A percentile compares a stretch with the other conserved stretches of the same genome.
These are phyloP conservation scores for Globisporangium lucens DNA, from an alignment of 352 stramenopile genomes.

Conservation along the genomic window DNA sequence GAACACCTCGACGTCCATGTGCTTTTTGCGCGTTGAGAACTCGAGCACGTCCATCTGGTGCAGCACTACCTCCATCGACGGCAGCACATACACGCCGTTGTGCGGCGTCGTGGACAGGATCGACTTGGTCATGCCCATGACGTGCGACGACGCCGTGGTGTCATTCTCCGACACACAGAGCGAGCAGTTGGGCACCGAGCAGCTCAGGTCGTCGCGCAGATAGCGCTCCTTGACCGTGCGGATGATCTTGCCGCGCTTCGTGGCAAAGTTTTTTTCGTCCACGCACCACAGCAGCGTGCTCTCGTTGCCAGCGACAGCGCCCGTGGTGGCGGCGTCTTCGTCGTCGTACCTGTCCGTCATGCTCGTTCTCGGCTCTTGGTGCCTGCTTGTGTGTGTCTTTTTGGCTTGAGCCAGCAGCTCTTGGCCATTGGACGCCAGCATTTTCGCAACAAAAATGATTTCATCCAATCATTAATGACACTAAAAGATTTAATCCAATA, in stretches of 20 bases:
- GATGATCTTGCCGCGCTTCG: slow-evolving; percentile 75
- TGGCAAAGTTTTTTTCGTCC: slow-evolving; percentile 78
- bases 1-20: slow-evolving; percentile 44
- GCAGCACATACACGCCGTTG: slow-evolving; percentile 68
- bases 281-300: slow-evolving; percentile 62
- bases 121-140: slow-evolving; percentile 56
- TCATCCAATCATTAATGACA: not conserved
- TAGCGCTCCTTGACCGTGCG: slow-evolving; percentile 85
- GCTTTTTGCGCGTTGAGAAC: slow-evolving; percentile 65
- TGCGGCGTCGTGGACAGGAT: slow-evolving; percentile 50
- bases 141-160: slow-evolving; percentile 47
- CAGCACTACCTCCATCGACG: slow-evolving; percentile 89
- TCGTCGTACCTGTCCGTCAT: slow-evolving; percentile 4
- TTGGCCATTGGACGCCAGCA: not conserved
- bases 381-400: not conserved
- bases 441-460: not conserved
- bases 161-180: slow-evolving; percentile 62
- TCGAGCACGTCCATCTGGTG: slow-evolving; percentile 90
- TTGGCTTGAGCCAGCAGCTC: not conserved
- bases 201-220: slow-evolving; percentile 86
- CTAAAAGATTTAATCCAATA: not conserved
- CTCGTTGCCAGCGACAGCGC: slow-evolving; percentile 3
- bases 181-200: slow-evolving; percentile 52
- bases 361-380: not conserved
- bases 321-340: not conserved